A percentile compares a stretch with the other conserved stretches of the same genome.
These are phyloP conservation scores for Nissolia schottii DNA, from an alignment of 306 rosid genomes.

Conservation along the genomic window DNA sequence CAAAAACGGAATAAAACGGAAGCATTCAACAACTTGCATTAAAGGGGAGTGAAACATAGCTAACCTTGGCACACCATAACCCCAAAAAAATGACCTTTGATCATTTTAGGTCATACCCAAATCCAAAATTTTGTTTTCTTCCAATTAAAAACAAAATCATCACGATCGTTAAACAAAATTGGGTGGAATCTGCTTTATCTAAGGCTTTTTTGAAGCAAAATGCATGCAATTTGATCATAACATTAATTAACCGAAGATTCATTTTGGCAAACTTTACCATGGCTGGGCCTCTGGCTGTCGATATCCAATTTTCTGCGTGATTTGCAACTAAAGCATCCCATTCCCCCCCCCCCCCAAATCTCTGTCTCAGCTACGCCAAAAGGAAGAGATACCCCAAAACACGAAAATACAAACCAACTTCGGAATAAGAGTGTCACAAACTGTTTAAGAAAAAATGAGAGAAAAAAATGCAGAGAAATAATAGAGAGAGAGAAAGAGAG, in stretches of 20 bases:
- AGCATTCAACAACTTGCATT: background rate
- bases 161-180: slow-evolving; percentile 3
- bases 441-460: slow-evolving; percentile 12
- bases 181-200: background rate
- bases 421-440: slow-evolving; percentile 14
- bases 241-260: background rate
- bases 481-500: background rate
- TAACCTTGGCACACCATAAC: background rate
- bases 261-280: slow-evolving; percentile 35
- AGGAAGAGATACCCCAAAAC: slow-evolving; percentile 8
- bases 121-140: background rate
- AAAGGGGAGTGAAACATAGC: background rate
- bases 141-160: background rate
- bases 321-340: slow-evolving; percentile 77
- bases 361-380: slow-evolving; percentile 22
- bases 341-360: no score
- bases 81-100: slow-evolving; percentile 7
- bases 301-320: slow-evolving; percentile 35
- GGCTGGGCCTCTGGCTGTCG: slow-evolving; percentile 23
- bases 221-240: background rate
- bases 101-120: slow-evolving; percentile 18
- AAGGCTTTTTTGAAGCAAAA: background rate
- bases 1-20: background rate
- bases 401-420: background rate
- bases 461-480: background rate